Evolutionary conservation across 2,329 filamentous ascomycete genomes (phyloP), one percentile per base, ranked within the genome.

Genomic region (Colletotrichum lini): DNA sequence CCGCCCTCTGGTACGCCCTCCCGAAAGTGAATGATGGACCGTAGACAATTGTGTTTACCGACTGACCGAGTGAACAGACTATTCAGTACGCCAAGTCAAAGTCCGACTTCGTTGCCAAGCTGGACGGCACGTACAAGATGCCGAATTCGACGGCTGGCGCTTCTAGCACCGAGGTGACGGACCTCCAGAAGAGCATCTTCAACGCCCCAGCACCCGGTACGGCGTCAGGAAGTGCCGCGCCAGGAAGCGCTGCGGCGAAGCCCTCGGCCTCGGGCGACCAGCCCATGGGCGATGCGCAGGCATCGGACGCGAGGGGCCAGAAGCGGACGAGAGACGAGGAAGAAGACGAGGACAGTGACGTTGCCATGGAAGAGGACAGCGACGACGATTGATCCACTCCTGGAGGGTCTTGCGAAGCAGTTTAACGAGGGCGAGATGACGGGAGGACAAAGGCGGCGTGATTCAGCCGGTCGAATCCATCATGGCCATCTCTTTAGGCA

Each of bases 81-180:
- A 95, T 99, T 76, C 87, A 92, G 75, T 99, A 98, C 81, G 95
- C 94, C 68, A 98, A 95, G 81, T 91, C 92, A 68, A 96, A 96
- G 79, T 98, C 95, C 4, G 88, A 98, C 80, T 92, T 93, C 30
- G 90, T 99, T 73, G 91, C 94, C 44, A 98, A 97, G 82, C 90
- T 99, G 64, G 95, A 98, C 75, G 96, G 96, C 73, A 96, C 94
- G 16, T 98, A 95, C 83, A 91, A 92, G 78, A 88, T 93, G 75
- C 91, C 94, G 16, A 83, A 85, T 66, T 84, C 83, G 38, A 72
- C 69, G 30, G 69, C 69, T 21, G 86, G 84, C 38, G 86, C 88
- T 67, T 84, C 85, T 63, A 85, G 84, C 50, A 88, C 90, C 64
- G 88, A 90, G 77, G 89, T 93, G 75, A 94, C 92, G 4, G 92